Conservation (phyloP, 805 yeast genomes). For the Starmera pachycereana region DNA sequence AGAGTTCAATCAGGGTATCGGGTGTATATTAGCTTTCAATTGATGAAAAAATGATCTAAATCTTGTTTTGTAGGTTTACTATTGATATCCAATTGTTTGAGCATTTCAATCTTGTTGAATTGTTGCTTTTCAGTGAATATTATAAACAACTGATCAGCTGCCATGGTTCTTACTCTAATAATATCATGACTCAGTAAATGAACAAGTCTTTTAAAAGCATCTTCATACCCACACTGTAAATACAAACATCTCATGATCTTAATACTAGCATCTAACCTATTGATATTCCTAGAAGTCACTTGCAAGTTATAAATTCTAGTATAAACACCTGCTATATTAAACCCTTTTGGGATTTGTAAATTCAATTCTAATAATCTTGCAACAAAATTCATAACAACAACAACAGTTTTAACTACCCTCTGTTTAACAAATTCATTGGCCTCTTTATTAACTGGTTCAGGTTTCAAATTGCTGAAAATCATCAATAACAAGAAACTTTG, state of each 20-base stretch:
- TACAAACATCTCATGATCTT: conserved; percentile 33
- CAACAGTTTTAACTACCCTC: conserved; percentile 9
- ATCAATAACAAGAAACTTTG: conserved; percentile 11
- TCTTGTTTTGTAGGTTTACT: too few species aligned
- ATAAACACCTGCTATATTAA: conserved; percentile 26
- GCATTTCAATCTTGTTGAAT: too few species aligned
- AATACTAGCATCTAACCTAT: conserved; percentile 29
- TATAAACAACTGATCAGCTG: too few species aligned
- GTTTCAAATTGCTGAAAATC: conserved; percentile 20
- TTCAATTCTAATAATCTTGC: conserved; percentile 13
- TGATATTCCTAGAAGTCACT: conserved; percentile 32
- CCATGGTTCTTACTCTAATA: too few species aligned
- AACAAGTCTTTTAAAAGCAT: conserved; percentile 8
- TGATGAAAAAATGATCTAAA: too few species aligned
- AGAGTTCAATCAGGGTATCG: too few species aligned
- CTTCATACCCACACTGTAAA: conserved; percentile 5
- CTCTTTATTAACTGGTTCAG: conserved; percentile 4
- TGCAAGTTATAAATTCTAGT: conserved; percentile 47
- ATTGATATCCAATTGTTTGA: too few species aligned
- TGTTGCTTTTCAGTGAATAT: too few species aligned
- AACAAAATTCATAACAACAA: conserved; percentile 17
- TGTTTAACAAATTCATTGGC: conserved; percentile 5
- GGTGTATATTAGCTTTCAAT: too few species aligned
- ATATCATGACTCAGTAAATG: too few species aligned
- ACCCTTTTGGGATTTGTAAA: conserved; percentile 10